Evolutionary conservation across 1,284 basidiomycete genomes (phyloP).

Genomic region (Quambalaria eucalypti): DNA sequence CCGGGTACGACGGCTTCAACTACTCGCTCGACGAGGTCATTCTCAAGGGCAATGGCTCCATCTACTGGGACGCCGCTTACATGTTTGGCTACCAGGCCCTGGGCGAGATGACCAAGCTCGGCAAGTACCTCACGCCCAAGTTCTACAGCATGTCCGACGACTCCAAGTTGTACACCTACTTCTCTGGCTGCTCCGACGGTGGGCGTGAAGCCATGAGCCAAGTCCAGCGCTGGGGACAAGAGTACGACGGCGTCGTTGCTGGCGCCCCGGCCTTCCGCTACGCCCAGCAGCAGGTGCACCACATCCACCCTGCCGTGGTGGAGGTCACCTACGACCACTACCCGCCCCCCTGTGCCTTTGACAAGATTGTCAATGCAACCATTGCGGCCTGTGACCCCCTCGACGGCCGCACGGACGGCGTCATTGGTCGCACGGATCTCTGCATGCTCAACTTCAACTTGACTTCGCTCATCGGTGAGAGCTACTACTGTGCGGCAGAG

Average conservation of each 20-base stretch:
- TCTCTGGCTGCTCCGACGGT: background rate
- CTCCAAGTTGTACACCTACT: slow-evolving; percentile 2
- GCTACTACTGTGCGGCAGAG: background rate
- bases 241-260: background rate
- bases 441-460: background rate
- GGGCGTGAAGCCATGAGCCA: background rate
- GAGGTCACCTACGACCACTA: background rate
- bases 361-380: background rate
- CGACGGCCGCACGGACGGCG: background rate
- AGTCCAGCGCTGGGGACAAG: background rate
- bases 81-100: background rate
- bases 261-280: background rate
- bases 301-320: background rate
- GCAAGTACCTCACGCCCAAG: background rate
- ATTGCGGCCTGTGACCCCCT: background rate
- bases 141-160: background rate
- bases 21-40: background rate
- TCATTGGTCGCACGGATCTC: background rate
- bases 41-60: background rate
- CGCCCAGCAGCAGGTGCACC: background rate
- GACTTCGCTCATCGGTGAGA: background rate
- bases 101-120: background rate
- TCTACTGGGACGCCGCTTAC: background rate
- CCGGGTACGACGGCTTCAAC: background rate
- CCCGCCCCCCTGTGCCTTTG: background rate